A percentile compares a stretch with the other conserved stretches of the same genome.
phyloP scores from a whole-genome alignment of 495 filamentous ascomycete genomes.

The Achaetomiella virescens region DNA sequence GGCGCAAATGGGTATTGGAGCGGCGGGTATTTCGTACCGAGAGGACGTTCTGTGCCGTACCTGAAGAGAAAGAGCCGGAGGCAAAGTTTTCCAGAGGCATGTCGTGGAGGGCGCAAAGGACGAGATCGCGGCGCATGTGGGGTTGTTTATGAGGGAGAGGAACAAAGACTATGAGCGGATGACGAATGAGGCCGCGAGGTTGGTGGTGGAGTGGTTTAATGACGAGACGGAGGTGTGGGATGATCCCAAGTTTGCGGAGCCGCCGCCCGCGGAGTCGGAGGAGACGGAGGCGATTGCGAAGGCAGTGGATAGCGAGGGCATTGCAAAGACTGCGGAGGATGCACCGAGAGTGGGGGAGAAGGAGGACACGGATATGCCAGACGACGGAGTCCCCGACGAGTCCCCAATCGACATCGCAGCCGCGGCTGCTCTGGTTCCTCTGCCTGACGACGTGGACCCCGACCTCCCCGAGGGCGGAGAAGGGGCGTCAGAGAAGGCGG shows the following conservation, averaged over 20 bases:
- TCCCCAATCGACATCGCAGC: conserved; percentile 45
- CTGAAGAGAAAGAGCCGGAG: conserved; percentile 25
- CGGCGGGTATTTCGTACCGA: conserved; percentile 51
- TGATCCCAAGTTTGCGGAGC: conserved; percentile 34
- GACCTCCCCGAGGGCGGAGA: not conserved
- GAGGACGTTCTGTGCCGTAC: conserved; percentile 46
- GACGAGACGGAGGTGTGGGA: conserved; percentile 39
- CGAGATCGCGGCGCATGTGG: conserved; percentile 77
- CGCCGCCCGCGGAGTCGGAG: conserved; percentile 23
- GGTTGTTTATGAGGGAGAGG: conserved; percentile 71
- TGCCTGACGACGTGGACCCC: conserved; percentile 32
- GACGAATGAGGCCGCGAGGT: conserved; percentile 55
- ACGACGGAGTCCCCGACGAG: conserved; percentile 32
- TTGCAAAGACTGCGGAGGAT: conserved; percentile 10
- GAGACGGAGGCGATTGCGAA: conserved; percentile 36
- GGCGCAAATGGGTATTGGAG: conserved; percentile 49
- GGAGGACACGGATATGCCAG: conserved; percentile 14
- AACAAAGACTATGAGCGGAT: conserved; percentile 73
- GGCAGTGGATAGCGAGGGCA: conserved; percentile 30
- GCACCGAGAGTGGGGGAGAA: conserved; percentile 1
- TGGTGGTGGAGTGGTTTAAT: conserved; percentile 49
- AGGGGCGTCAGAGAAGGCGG: conserved; percentile 4
- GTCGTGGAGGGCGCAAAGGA: conserved; percentile 70
- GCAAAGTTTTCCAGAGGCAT: conserved; percentile 48
- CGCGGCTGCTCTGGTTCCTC: conserved; percentile 37